phyloP scores from a whole-genome alignment of 768 basidiomycete genomes.

The Suillus bovinus region DNA sequence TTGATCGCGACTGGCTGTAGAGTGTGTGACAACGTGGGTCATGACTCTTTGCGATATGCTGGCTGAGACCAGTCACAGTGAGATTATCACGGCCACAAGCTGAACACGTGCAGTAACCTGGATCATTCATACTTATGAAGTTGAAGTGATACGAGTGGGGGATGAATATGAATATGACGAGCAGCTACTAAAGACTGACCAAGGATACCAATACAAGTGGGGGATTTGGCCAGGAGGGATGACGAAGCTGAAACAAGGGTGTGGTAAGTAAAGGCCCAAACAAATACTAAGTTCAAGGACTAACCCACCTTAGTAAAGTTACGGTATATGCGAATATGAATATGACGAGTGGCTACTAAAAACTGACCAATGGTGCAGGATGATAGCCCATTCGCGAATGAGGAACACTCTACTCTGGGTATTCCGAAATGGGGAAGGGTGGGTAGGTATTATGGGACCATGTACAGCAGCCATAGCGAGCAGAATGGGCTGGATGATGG shows the following conservation, averaged over 20 bases:
- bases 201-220: too few species aligned
- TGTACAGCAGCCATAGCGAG: slow-evolving; percentile 33
- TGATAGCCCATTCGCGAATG: slow-evolving; percentile 27
- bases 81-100: not conserved
- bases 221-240: too few species aligned
- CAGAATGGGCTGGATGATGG: slow-evolving; percentile 7
- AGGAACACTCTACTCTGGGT: slow-evolving; percentile 25
- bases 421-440: slow-evolving; percentile 30
- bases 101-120: too few species aligned
- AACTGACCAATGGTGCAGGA: slow-evolving; percentile 27
- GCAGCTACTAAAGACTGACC: too few species aligned
- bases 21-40: not conserved
- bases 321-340: too few species aligned
- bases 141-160: too few species aligned
- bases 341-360: not conserved
- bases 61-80: not conserved
- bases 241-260: too few species aligned
- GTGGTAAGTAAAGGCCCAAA: too few species aligned
- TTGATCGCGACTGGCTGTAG: not conserved
- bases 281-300: too few species aligned
- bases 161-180: too few species aligned
- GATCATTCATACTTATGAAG: too few species aligned
- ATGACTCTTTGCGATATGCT: slow-evolving; percentile 2
- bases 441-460: slow-evolving; percentile 26
- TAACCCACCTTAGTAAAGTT: too few species aligned